Conservation (phyloP, 352 stramenopile species). For the Peronosclerospora sorghi region DNA sequence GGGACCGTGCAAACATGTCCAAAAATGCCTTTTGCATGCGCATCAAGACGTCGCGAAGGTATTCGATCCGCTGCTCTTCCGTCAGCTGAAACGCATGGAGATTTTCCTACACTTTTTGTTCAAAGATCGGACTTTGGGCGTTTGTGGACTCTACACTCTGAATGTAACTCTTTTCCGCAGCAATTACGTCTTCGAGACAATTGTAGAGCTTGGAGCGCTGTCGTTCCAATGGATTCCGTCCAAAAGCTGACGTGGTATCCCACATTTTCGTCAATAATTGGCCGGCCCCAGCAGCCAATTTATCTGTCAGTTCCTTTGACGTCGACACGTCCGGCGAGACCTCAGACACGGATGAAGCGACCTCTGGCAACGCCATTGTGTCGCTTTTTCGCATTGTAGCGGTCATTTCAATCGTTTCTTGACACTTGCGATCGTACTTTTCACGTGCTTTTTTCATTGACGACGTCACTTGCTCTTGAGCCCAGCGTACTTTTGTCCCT, state of each 20-base stretch:
- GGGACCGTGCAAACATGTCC: slow-evolving; percentile 30
- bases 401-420: slow-evolving; percentile 50
- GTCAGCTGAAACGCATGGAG: slow-evolving; percentile 71
- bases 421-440: slow-evolving; percentile 67
- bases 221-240: slow-evolving; percentile 47
- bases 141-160: slow-evolving; percentile 61
- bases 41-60: slow-evolving; percentile 64
- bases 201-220: slow-evolving; percentile 50
- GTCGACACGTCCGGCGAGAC: slow-evolving; percentile 11
- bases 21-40: slow-evolving; percentile 50
- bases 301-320: slow-evolving; percentile 53
- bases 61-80: slow-evolving; percentile 74
- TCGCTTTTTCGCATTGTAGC: slow-evolving; percentile 23
- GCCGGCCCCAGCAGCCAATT: slow-evolving; percentile 35
- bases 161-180: slow-evolving; percentile 55
- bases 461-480: slow-evolving; percentile 46
- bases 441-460: slow-evolving; percentile 61
- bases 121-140: slow-evolving; percentile 46
- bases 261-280: slow-evolving; percentile 77
- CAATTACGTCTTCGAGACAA: slow-evolving; percentile 58
- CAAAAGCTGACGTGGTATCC: slow-evolving; percentile 62
- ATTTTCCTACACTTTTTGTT: slow-evolving; percentile 69
- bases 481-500: slow-evolving; percentile 55
- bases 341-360: slow-evolving; percentile 2
- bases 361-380: neutral